Evolutionary conservation across 352 stramenopile genomes (phyloP), one percentile per base, ranked within the genome.

Genomic region (Albugo candida): DNA sequence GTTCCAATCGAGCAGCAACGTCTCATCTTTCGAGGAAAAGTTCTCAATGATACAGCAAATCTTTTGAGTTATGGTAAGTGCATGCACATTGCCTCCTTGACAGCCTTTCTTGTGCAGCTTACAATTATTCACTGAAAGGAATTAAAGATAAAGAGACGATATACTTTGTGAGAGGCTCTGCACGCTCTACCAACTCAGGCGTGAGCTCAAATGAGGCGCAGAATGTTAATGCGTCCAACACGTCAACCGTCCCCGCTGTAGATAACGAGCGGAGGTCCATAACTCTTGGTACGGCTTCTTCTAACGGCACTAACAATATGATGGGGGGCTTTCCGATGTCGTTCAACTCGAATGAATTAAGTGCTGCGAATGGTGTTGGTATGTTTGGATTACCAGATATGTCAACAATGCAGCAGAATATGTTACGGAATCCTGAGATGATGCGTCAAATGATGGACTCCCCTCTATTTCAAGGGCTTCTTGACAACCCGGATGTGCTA

Each of bases 401-500:
- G 70, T 60, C 64, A 13, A 59, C 77, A 48, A 83, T 86, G 59
- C 76, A 93, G 53, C 84, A 95, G 68, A 83, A 85, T 49, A 69
- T 88, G 59, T 70, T 91, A 60, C 61, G 81, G 45, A 93, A 94
- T 50, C 81, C 75, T 3, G 81, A 93, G 36, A 87, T 92, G 65
- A 68, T 93, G 60, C 65, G 60, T 16, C 65, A 91, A 52, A 86
- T 94, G 61, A 84, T 94, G 75, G 67, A 94, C 36, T 92, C 65
- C 45, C 85, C 81, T 20, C 74, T 95, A 50, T 78, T 97, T 56
- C 88, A 97, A 67, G 72, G 56, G 41, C 62, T 98, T 21, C 67
- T 98, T 53, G 94, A 79, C 63, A 96, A 97, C 62, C 93, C 94
- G 2, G 86, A 97, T 45, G 83, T 97, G 36, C 94, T 99, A 71